Percentiles rank a stretch among this genome's conserved stretches.
These are phyloP conservation scores for Kernera saxatilis DNA, from an alignment of 345 rosid genomes.

Conservation along the genomic window DNA sequence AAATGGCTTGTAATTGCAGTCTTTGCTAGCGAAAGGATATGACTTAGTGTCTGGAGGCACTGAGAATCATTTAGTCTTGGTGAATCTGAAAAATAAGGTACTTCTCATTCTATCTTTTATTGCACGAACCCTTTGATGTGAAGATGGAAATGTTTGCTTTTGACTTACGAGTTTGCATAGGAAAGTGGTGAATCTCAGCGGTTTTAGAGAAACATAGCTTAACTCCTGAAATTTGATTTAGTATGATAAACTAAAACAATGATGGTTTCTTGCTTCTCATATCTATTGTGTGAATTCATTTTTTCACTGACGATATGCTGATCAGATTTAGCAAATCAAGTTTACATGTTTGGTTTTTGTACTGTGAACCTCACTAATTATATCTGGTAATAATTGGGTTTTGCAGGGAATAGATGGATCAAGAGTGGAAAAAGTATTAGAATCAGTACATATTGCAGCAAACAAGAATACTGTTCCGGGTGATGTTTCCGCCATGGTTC, in stretches of 20 bases:
- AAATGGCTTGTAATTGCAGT: conserved; percentile 44
- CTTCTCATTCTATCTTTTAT: not conserved
- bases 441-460: conserved; percentile 86
- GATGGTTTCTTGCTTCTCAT: not conserved
- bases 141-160: not conserved
- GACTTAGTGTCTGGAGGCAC: conserved; percentile 97
- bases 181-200: not conserved
- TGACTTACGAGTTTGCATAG: not conserved
- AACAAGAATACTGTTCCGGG: conserved; percentile 96
- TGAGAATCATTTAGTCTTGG: conserved; percentile 88
- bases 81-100: conserved; percentile 83
- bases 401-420: conserved; percentile 90
- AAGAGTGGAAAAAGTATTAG: conserved; percentile 90
- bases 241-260: not conserved
- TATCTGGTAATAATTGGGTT: not conserved
- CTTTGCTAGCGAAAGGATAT: conserved; percentile 64
- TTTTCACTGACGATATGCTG: not conserved
- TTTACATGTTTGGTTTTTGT: not conserved
- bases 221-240: not conserved
- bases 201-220: not conserved
- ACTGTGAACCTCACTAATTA: not conserved
- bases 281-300: not conserved
- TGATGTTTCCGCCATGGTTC: conserved; percentile 99
- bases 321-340: not conserved
- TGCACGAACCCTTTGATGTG: not conserved